Base-by-base conservation (phyloP, 768 basidiomycete genomes). In the Termitomyces sp. region DNA sequence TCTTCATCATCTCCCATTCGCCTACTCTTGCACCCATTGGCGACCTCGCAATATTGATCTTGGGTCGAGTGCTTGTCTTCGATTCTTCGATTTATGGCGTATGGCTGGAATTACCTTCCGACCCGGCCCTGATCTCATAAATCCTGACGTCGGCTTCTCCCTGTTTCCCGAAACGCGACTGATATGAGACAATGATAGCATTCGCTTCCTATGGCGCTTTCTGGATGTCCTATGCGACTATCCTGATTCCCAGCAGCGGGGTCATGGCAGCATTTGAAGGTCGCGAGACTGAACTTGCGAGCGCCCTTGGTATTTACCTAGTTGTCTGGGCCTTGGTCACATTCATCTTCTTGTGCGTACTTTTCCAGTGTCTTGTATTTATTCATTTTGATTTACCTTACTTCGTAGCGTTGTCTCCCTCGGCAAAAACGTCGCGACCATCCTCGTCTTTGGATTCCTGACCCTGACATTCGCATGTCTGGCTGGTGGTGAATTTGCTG, bases 181-280 rank as follows among this genome's bases (percentile, higher is more conserved):
- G 10, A 54, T 40, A 18, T 38, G n/a, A 1, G 20, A 23, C n/a
- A 5, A 20, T 23, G 29, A 29, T 61, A 89, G 91, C 90, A 0
- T 94, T 93, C 77, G 76, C 83, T 0, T 87, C 86, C 1, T 94
- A 88, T 57, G 92, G 92, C 22, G 88, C 85, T 2, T 94, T 94
- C 77, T 94, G 91, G 91, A 74, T 94, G 73, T 91, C 91, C 5
- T 94, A 83, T 45, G 89, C 83, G 4, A 74, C 81, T 0, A 84
- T 94, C 61, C 69, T 87, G 64, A 78, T 91, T 42, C 92, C 92
- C 2, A 76, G 79, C 29, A 80, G 79, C 5, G 90, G 90, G 13
- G 77, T 93, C 42, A 10, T 60, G 4, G 65, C 75, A 0, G 81
- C 90, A 0, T 93, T 85, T 63, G 60, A 50, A 0, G 58, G 55